Base-by-base conservation (phyloP, 2,329 filamentous ascomycete species). In the Ceratocystis destructans region DNA sequence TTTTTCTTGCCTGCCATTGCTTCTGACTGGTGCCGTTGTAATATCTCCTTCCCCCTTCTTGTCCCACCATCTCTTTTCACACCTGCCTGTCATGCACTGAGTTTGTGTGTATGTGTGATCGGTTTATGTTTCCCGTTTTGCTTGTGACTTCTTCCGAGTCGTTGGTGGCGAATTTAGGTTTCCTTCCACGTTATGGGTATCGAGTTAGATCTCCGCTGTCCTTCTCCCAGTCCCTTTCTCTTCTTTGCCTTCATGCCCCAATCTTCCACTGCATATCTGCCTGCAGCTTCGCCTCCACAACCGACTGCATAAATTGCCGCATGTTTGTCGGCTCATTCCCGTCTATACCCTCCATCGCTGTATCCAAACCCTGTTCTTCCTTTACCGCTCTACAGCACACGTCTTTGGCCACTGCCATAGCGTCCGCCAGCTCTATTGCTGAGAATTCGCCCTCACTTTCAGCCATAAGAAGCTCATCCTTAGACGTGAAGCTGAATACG, bases 361-460 rank as follows among this genome's bases (percentile, higher is more conserved):
- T 77, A 68, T 82, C 79, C 22, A 74, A 71, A 8, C 75, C 77
- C 33, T 74, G 71, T 65, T 74, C 74, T 64, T 72, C 73, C 65
- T 71, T 63, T n/a, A 66, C 65, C 44, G 74, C 72, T 22, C 71
- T 71, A 71, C 80, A 87, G 74, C 91, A 96, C 61, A 87, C 79
- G 48, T 77, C 76, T 72, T 84, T 80, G 44, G 88, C 90, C 57
- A 79, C 77, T 69, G 86, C 80, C 70, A 86, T 83, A 20, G 88
- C 83, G 55, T 80, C 77, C 66, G 90, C 83, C 90, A 92, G 96
- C 69, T 87, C 86, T 15, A 84, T 80, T 70, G 88, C 79, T 61
- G 84, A 83, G 73, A 96, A 97, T 2, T 77, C 76, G 0, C 93
- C 93, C 71, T 93, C 85, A 72, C 90, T 96, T 76, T 96, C 89